Base-by-base conservation (phyloP, 331 rosid genomes). In the Spiraea crenata region DNA sequence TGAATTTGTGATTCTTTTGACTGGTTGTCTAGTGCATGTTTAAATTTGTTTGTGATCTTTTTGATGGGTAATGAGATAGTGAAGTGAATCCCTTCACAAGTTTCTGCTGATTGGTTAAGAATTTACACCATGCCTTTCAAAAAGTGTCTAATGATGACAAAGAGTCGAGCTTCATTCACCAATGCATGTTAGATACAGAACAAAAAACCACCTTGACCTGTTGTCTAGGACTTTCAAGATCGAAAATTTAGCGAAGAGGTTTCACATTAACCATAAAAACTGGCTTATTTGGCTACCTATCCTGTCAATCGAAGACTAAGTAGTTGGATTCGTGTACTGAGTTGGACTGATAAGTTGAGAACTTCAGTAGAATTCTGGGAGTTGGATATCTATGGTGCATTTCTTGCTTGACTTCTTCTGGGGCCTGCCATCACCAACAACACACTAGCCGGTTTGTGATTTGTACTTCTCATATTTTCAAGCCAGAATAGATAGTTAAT, bases 241-340 rank as follows among this genome's bases (percentile, higher is more conserved):
- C 16, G 17, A 6, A 15, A 50, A 37, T 50, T 5, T 3, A 50
- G 7, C 12, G 5, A 58, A 5, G 72, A 50, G 17, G 13, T 48
- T 67, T 50, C 41, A 34, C 38, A 15, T 38, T 60, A 7, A 60
- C 12, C 46, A 37, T 60, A 15, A 39, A 12, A 5, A 20, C 37
- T 35, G 42, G 41, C 11, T 52, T 9, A 10, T 20, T 4, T 20
- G 31, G 61, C 39, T 25, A 56, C 7, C 16, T 11, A 31, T 31
- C 39, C 16, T 5, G 31, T 10, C 16, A 16, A 14, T 20, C 46
- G 54, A 13, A 49, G 69, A 45, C 46, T 35, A 25, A 5, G 17
- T 25, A 63, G 34, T 47, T 20, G 37, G 17, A 67, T 67, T 51
- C 72, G 37, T 51, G 61, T 20, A 52, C 67, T 14, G 38, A n/a